Percentiles rank a stretch among this genome's conserved stretches.
Conservation (phyloP, 768 basidiomycete genomes). For the Lactifluus hygrophoroides region DNA sequence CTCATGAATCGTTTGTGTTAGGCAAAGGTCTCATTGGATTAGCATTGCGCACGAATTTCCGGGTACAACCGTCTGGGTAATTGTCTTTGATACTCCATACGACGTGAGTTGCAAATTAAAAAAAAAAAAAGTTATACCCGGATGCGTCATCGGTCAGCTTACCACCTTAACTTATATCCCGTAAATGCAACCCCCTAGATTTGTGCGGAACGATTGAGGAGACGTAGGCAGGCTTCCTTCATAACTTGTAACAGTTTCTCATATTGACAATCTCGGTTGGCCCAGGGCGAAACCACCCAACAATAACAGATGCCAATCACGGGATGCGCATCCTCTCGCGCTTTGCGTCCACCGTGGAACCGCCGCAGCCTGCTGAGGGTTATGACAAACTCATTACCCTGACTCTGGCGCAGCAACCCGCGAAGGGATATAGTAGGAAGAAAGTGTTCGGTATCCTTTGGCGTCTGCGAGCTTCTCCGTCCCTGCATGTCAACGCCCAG, state of each 20-base stretch:
- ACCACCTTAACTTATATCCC: not conserved
- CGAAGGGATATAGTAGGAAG: constrained; percentile 40
- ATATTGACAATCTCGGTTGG: constrained; percentile 31
- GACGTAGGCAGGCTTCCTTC: not conserved
- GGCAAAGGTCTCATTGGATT: constrained; percentile 70
- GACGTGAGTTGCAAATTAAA: constrained; percentile 55
- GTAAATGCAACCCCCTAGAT: not conserved
- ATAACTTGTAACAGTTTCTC: not conserved
- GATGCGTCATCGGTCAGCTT: not conserved
- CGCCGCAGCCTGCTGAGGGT: constrained; percentile 52
- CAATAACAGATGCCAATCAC: constrained; percentile 53
- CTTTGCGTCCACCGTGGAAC: constrained; percentile 53
- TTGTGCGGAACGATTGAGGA: not conserved
- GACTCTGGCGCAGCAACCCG: constrained; percentile 30
- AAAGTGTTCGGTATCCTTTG: constrained; percentile 45
- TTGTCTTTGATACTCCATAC: constrained; percentile 73
- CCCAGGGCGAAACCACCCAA: constrained; percentile 67
- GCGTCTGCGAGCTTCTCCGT: constrained; percentile 39
- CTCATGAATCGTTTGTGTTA: constrained; percentile 26
- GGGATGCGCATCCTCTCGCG: constrained; percentile 54
- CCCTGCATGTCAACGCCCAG: not conserved
- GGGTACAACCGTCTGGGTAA: constrained; percentile 55
- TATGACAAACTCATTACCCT: constrained; percentile 48
- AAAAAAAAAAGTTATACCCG: not conserved
- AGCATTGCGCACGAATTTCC: constrained; percentile 60